Percentiles rank a stretch among this genome's conserved stretches.
Conservation (phyloP, 805 yeast species). For the Komagataella phaffii region DNA sequence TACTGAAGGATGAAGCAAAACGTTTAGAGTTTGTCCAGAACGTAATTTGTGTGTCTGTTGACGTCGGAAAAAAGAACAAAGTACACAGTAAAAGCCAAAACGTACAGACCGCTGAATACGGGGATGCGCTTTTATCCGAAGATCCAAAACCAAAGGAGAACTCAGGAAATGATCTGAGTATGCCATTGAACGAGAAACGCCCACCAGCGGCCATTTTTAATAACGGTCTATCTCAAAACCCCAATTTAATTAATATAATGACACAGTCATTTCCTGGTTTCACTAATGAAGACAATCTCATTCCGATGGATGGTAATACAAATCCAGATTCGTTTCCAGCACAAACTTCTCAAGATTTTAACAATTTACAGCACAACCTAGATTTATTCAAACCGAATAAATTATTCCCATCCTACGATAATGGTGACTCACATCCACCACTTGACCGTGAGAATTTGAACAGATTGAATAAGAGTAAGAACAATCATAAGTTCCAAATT, state of each 20-base stretch:
- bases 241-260: not conserved
- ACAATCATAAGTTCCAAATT: not conserved
- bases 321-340: not conserved
- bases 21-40: slow-evolving; percentile 7
- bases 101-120: slow-evolving; percentile 19
- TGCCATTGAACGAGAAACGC: not conserved
- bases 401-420: not conserved
- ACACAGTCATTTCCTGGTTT: not conserved
- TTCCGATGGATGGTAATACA: not conserved
- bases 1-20: slow-evolving; percentile 19
- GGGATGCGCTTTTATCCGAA: slow-evolving; percentile 17
- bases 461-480: too few relatives aligned
- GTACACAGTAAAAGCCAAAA: not conserved
- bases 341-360: not conserved
- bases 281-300: not conserved
- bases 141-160: not conserved
- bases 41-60: slow-evolving; percentile 2
- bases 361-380: not conserved
- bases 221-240: not conserved
- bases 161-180: not conserved
- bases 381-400: not conserved
- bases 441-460: not conserved
- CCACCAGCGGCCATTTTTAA: not conserved
- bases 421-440: not conserved
- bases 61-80: not conserved